These are phyloP conservation scores for Podila minutissima DNA, from an alignment of 192 early-diverging fungal genomes.

Conservation along the genomic window DNA sequence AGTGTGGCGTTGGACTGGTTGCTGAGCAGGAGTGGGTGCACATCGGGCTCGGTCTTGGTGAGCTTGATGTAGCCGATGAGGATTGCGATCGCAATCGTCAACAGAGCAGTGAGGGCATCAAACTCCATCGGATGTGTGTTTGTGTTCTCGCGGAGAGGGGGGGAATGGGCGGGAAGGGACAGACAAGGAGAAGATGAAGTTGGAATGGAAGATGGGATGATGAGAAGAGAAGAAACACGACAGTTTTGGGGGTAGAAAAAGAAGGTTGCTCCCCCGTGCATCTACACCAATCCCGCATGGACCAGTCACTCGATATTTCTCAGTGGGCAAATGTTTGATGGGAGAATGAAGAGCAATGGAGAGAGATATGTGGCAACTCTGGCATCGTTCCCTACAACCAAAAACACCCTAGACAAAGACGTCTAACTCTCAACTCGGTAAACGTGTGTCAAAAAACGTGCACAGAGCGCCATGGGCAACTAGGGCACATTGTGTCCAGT, in stretches of 20 bases:
- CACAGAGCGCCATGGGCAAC: too few species aligned
- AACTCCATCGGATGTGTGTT: conserved; percentile 46
- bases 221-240: neutral
- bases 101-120: conserved; percentile 58
- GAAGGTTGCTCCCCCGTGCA: neutral
- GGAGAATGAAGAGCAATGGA: too few species aligned
- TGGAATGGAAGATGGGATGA: neutral
- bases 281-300: neutral
- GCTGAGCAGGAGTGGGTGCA: conserved; percentile 67
- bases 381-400: too few species aligned
- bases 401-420: too few species aligned
- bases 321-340: too few species aligned
- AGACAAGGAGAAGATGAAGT: neutral
- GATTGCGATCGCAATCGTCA: conserved; percentile 54
- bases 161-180: neutral
- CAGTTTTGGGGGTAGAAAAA: neutral
- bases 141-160: neutral
- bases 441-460: too few species aligned
- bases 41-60: conserved; percentile 57
- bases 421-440: too few species aligned
- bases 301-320: too few species aligned
- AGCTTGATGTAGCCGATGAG: conserved; percentile 38
- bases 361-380: too few species aligned
- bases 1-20: conserved; percentile 60
- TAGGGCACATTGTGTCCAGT: too few species aligned